Base-by-base conservation (phyloP, 345 rosid species). In the Pistacia atlantica region DNA sequence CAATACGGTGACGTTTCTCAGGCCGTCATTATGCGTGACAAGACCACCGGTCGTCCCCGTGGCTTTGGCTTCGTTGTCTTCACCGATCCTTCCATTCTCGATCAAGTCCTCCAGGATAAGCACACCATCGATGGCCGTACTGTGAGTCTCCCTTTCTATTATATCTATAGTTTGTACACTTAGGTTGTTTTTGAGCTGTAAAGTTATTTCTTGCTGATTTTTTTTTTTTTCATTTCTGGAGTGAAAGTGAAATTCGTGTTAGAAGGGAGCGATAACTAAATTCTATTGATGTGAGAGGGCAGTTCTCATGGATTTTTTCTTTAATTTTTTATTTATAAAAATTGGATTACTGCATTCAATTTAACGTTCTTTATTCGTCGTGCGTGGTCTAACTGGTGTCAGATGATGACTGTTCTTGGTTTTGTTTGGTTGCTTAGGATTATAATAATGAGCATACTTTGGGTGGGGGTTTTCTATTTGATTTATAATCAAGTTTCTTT, bases 51-150 rank as follows among this genome's bases (percentile, higher is more conserved):
- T 25, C 79, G 90, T 42, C 92, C 92, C 13, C 83, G 90, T 61
- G 92, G 92, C 17, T 86, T 89, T 65, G 92, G 87, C 65, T 89
- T 89, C 65, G 90, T 89, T 16, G 88, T 86, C 64, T 89, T 89
- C 73, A 77, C 88, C 35, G 92, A 89, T 74, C 86, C 87, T 42
- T 42, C 86, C 0, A 67, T 85, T 33, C 87, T 89, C 67, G 90
- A 89, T 77, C 72, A 76, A 67, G 87, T 85, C 61, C 86, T 89
- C 31, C 87, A 86, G 73, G 90, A 86, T 12, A 83, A 75, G 81
- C 92, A 89, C 75, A 80, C 90, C 57, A 83, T 89, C 13, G 90
- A 89, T 69, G 92, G 92, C 42, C 77, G 92, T 76, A 75, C 80
- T 69, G 92, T 89, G 45, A 80, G 86, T 35, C 17, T 35, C 63